Base-by-base conservation (phyloP, 148 eudicot species). In the Chenopodium album region DNA sequence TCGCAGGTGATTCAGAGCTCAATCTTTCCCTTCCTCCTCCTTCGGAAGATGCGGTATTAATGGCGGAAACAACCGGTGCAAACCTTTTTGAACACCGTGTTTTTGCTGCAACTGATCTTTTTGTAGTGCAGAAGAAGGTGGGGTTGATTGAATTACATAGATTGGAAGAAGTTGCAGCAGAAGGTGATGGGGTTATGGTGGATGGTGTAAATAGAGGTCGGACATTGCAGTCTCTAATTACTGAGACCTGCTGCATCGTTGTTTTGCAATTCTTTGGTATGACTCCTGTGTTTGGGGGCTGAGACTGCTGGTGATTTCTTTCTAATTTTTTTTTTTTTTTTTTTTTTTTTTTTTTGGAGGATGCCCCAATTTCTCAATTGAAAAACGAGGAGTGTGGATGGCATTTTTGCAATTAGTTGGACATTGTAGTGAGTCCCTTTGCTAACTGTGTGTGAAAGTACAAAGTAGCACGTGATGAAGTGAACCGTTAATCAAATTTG, bases 1-100 rank as follows among this genome's bases (percentile, higher is more conserved):
- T 84, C 10, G 87, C 89, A n/a, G 89, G 91, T 60, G 90, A 68
- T 3, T 79, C 81, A 4, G 59, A 75, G 1, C 77, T 63, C 71
- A 62, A 26, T 22, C 34, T 48, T 17, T 76, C 75, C 79, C 75
- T 12, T 13, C 14, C 16, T 50, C 54, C 83, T 67, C 74, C 77
- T 28, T 46, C 66, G 54, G 44, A 60, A 54, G 76, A 17, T 60
- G 80, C 4, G 7, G 77, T 8, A 20, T 10, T 62, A 28, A 12
- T 8, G 26, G 66, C 4, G 66, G 66, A 62, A 62, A 7, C 2
- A 22, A 22, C n/a, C 1, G 66, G 66, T 5, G 28, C n/a, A 26
- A 20, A 12, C n/a, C 26, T 4, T 62, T 9, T 22, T 20, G 66
- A 7, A 22, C 66, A 62, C 8, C 13, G 1, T 22, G 28, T n/a